Evolutionary conservation across 345 rosid species (phyloP).

Genomic region (Syzygium jambos): DNA sequence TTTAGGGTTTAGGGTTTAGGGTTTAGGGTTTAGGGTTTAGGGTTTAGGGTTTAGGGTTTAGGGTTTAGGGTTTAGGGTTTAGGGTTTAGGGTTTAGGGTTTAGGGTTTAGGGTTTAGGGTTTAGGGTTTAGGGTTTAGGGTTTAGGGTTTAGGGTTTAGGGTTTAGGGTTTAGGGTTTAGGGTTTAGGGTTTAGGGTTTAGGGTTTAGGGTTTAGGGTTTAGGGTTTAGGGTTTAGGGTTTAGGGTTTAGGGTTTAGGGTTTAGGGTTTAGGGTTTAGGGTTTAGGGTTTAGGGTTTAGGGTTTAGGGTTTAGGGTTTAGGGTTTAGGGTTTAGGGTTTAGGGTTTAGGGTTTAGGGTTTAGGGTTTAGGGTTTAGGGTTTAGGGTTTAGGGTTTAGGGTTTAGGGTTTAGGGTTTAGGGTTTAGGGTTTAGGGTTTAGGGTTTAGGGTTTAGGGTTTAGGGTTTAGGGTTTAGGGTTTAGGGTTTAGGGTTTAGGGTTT

Average conservation of each 20-base stretch:
- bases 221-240: background rate
- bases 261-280: background rate
- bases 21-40: conserved; percentile 11
- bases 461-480: background rate
- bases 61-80: conserved; percentile 16
- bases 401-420: background rate
- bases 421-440: background rate
- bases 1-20: conserved; percentile 6
- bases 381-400: background rate
- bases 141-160: background rate
- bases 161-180: conserved; percentile 6
- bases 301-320: background rate
- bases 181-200: conserved; percentile 6
- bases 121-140: conserved; percentile 12
- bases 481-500: background rate
- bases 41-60: conserved; percentile 15
- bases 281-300: conserved; percentile 1
- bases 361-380: background rate
- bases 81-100: conserved; percentile 11
- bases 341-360: background rate
- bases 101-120: conserved; percentile 13
- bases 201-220: background rate
- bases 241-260: background rate
- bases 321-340: background rate
- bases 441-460: background rate